Evolutionary conservation across 345 rosid species (phyloP).

Genomic region (Ceriops tagal): DNA sequence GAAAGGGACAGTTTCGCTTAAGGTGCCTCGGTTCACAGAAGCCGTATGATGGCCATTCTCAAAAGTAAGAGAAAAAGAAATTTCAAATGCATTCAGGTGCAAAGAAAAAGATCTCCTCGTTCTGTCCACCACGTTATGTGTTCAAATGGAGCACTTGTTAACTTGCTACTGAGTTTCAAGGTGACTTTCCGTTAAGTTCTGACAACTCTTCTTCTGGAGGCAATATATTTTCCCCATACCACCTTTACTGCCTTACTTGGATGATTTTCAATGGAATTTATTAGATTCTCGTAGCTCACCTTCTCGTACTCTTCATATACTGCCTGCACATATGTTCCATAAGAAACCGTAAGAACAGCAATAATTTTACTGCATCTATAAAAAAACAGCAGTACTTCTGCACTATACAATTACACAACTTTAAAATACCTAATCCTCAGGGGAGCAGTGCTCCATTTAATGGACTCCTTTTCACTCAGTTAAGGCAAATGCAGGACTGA

Average conservation of each 20-base stretch:
- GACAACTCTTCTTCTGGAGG: slow-evolving; percentile 11
- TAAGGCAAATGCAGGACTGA: neutral
- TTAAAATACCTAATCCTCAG: neutral
- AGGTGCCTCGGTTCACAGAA: too few species aligned
- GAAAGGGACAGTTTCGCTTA: too few species aligned
- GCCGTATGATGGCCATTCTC: too few species aligned
- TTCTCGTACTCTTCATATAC: slow-evolving; percentile 23
- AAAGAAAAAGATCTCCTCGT: too few species aligned
- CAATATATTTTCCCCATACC: slow-evolving; percentile 14
- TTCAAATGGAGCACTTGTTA: neutral
- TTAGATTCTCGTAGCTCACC: slow-evolving; percentile 6
- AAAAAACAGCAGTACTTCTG: neutral
- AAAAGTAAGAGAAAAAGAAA: too few species aligned
- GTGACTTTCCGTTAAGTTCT: neutral
- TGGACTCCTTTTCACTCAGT: neutral
- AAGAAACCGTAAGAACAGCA: neutral
- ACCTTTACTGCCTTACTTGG: slow-evolving; percentile 21
- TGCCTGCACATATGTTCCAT: slow-evolving; percentile 10
- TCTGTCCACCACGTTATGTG: too few species aligned
- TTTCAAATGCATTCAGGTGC: too few species aligned
- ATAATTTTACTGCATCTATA: too few species aligned
- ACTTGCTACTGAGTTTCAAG: neutral
- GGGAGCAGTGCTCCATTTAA: neutral
- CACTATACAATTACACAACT: neutral
- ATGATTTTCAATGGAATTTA: slow-evolving; percentile 11